phyloP scores from a whole-genome alignment of 257 asterid species.

The Paulownia fortunei region DNA sequence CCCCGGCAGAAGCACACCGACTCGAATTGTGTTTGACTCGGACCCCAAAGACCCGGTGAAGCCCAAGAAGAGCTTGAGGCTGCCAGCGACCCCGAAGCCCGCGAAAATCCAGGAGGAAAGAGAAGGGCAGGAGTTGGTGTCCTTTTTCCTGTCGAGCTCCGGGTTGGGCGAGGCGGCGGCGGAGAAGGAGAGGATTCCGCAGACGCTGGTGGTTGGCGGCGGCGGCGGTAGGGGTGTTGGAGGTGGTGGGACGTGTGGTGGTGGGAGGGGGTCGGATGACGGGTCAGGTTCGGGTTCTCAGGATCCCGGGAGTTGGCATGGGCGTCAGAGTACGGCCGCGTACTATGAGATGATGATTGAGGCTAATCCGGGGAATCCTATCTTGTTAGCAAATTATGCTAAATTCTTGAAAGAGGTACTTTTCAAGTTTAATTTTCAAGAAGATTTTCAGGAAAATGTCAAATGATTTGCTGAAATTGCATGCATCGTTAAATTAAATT shows the following conservation, averaged over 20 bases:
- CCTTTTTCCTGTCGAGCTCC: constrained; percentile 40
- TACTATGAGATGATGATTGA: constrained; percentile 76
- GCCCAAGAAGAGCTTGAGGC: constrained; percentile 41
- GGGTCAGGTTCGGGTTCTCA: constrained; percentile 49
- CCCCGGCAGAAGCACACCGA: constrained; percentile 14
- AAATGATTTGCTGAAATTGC: background rate
- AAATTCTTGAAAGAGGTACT: constrained; percentile 77
- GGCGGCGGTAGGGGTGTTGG: constrained; percentile 60
- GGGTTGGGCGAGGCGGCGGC: constrained; percentile 44
- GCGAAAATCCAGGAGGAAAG: constrained; percentile 40
- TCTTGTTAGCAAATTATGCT: constrained; percentile 80
- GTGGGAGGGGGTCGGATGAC: constrained; percentile 52
- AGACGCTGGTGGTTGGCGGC: constrained; percentile 49
- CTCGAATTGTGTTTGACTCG: constrained; percentile 41
- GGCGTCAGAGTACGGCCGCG: constrained; percentile 56
- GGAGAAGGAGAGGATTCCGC: constrained; percentile 42
- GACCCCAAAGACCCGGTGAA: constrained; percentile 49
- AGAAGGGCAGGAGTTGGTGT: constrained; percentile 35
- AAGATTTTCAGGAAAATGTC: background rate
- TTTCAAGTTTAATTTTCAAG: background rate
- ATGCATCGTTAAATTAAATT: background rate
- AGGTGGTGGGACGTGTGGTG: too few species aligned
- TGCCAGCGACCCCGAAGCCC: constrained; percentile 42
- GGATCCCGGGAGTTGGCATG: constrained; percentile 60
- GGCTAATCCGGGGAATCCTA: constrained; percentile 73